Base-by-base conservation (phyloP, 1,139 yeast genomes). In the Suhomyces panamericanus region DNA sequence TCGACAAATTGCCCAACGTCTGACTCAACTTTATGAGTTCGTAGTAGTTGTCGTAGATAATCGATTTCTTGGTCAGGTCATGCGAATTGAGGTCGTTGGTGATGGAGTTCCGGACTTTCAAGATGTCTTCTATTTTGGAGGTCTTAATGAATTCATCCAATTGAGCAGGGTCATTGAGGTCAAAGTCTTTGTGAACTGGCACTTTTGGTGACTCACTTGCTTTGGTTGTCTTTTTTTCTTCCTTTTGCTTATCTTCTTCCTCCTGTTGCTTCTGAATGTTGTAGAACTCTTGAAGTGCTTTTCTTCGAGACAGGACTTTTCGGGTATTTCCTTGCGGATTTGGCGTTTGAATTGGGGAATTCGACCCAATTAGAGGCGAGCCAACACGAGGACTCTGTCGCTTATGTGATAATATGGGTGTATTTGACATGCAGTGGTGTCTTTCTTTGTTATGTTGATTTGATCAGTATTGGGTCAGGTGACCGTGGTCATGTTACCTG, bases 31-130 rank as follows among this genome's bases (percentile, higher is more conserved):
- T 72, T 49, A 74, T 74, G 46, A 74, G 57, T 44, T 74, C 78
- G 48, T 70, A 70, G 59, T 74, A 74, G 52, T 74, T 73, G 47
- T 73, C 75, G 52, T 74, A 74, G 12, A 74, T 70, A n/a, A 74
- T 72, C 16, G 77, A 66, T 46, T 74, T 74, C 56, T 70, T 72
- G 33, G 64, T 69, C 69, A 67, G 72, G 45, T 69, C 75, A 41
- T 69, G 74, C 9, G 73, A 61, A 44, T 67, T 69, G 41, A 72
- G 57, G 40, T 63, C 58, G 41, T 56, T 56, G 24, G 66, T 62
- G 13, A 71, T 62, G 13, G 60, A 49, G 48, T 72, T 74, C 27
- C 78, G 59, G 24, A 68, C 56, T 44, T 60, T 61, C 20, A 74
- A 56, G 15, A 74, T 70, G 13, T 73, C 73, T 35, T 63, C 64